Base-by-base conservation (phyloP, 495 filamentous ascomycete genomes). In the Podospora anserina region DNA sequence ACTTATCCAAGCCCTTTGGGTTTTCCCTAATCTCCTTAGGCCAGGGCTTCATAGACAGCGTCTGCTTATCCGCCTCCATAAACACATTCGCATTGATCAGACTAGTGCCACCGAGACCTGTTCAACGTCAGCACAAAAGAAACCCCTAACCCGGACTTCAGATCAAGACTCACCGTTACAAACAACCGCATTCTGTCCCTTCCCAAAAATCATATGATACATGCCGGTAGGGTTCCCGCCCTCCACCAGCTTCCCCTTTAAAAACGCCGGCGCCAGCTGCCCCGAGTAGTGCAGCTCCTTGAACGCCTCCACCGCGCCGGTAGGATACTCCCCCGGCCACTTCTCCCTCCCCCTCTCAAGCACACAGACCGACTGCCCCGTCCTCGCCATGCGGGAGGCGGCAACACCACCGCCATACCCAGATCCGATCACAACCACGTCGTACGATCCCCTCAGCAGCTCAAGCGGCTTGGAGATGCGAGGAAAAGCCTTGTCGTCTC, bases 51-150 rank as follows among this genome's bases (percentile, higher is more conserved):
- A 88, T 76, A n/a, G 72, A 66, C 54, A 90, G 74, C 2, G 84
- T 87, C 9, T 77, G 75, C 65, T 82, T 72, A 67, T 90, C 88
- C 15, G 86, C 86, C 71, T 84, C 81, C 54, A 90, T 79, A 62
- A 89, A 90, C 6, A 91, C 87, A 75, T 90, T 90, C 3, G 88
- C 86, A 68, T 91, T 91, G 28, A 91, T 82, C 5, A 91, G 77
- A 70, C 85, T 88, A 20, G 87, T 88, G 20, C 86, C 88, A 49
- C 87, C 89, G 32, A 91, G 86, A 5, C 85, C 86, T 87, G 61
- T 11, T 34, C 27, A 23, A 20, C 2, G 49, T 49, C 26, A 15
- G 26, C 27, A 64, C 9, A 7, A 66, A 58, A 13, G 13, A 28
- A 13, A 27, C 23, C 23, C 23, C 23, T 23, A 23, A 23, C 23